Evolutionary conservation across 2,329 filamentous ascomycete genomes (phyloP).

Genomic region (Colletotrichum zoysiae): DNA sequence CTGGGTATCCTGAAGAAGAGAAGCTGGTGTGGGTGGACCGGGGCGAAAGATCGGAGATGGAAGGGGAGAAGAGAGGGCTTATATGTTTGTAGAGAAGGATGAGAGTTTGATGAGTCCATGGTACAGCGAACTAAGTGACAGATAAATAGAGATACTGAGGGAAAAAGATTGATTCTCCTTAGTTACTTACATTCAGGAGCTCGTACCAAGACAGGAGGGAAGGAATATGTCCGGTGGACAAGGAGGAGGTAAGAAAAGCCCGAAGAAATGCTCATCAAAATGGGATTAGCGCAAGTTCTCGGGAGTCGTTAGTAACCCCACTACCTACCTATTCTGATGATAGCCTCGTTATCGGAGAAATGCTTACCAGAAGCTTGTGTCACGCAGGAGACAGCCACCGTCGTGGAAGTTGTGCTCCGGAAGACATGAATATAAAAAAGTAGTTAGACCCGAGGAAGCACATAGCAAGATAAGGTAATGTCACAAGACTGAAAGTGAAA

Average conservation of each 20-base stretch:
- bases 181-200: no score
- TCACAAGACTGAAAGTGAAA: no score
- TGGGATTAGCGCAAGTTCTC: not conserved
- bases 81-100: not conserved
- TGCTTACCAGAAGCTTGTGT: not conserved
- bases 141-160: not conserved
- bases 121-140: no score
- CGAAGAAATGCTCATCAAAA: not conserved
- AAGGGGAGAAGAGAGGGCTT: not conserved
- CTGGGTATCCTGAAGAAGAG: slow-evolving; percentile 8
- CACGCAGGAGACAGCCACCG: not conserved
- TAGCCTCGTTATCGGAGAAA: not conserved
- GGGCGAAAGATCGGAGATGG: not conserved
- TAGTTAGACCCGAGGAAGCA: not conserved
- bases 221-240: not conserved
- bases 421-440: not conserved
- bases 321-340: no score
- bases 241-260: not conserved
- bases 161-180: not conserved
- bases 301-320: not conserved
- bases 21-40: not conserved
- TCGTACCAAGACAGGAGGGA: not conserved
- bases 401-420: no score
- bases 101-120: not conserved
- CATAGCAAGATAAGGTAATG: not conserved